Evolutionary conservation across 768 basidiomycete genomes (phyloP), one percentile per base, ranked within the genome.

Genomic region (Tulasnella sp.): DNA sequence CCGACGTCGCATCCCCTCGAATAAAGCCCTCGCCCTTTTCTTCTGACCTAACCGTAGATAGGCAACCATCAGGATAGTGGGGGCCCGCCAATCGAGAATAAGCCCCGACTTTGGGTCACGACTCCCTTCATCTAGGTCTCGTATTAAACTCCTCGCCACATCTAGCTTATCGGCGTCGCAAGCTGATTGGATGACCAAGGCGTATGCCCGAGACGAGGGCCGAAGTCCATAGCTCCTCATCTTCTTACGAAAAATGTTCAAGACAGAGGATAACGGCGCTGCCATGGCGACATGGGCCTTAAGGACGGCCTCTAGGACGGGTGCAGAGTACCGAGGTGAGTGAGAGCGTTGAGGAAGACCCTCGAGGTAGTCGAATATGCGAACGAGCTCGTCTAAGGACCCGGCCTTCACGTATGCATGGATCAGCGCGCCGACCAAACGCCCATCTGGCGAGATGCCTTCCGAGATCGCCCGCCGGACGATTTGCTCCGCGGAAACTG

Each of bases 231-330:
- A 43, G 12, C 19, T 34, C 12, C 24, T 19, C 9, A 55, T 38
- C 12, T 45, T 42, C 54, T 57, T 17, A 45, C 75, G 72, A 70
- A 92, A 91, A 34, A 88, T 66, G 3, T 72, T 68, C 25, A 79
- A 72, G 42, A 92, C 83, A 25, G 80, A 68, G 30, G 70, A 69
- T 64, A 85, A 87, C 0, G 92, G 90, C 1, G 88, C 80, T 24
- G 86, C 89, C 34, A 88, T 78, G 49, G 85, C 73, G 54, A 94
- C 79, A 66, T 89, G 86, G 1, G 90, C 89, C 70, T 88, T 89
- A 64, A 94, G 72, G 24, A 96, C 75, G 24, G 81, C 81, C 69
- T 91, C 91, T 70, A 82, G 84, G 53, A 84, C 76, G 50, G 81
- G 77, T 66, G 85, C 76, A 43, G 78, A 73, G 41, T 82, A 72